These are phyloP conservation scores for Backusella mclennaniae DNA, from an alignment of 192 early-diverging fungal genomes.

Conservation along the genomic window DNA sequence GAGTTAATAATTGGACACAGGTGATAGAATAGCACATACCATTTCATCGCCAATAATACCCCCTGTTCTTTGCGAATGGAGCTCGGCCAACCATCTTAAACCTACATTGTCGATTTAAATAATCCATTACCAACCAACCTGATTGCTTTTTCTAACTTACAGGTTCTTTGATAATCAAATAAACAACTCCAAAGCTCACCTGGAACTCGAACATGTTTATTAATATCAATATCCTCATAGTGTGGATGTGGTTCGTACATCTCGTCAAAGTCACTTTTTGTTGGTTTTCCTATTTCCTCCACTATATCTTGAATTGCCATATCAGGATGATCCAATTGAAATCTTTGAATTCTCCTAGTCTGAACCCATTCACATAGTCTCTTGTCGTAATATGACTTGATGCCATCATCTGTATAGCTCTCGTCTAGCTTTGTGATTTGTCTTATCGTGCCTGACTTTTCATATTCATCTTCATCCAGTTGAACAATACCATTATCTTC, in stretches of 20 bases:
- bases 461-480: conserved; percentile 20
- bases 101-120: conserved; percentile 32
- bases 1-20: not conserved
- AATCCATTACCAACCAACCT: not conserved
- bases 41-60: conserved; percentile 96
- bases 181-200: conserved; percentile 77
- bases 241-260: conserved; percentile 48
- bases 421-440: conserved; percentile 16
- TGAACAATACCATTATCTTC: conserved; percentile 18
- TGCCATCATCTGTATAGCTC: conserved; percentile 64
- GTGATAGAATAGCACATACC: conserved; percentile 38
- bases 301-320: not conserved
- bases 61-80: conserved; percentile 83
- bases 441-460: not conserved
- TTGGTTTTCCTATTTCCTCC: not conserved
- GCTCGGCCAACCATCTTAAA: conserved; percentile 84
- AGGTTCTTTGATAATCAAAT: conserved; percentile 89
- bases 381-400: conserved; percentile 48
- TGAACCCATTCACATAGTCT: conserved; percentile 48
- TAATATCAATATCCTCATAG: conserved; percentile 51
- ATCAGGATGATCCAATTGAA: conserved; percentile 1
- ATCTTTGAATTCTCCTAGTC: conserved; percentile 37
- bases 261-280: conserved; percentile 28
- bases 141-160: conserved; percentile 4
- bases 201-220: conserved; percentile 62